Base-by-base conservation (phyloP, 1,139 yeast species). In the Hyphopichia wangnamkhiaoensis region DNA sequence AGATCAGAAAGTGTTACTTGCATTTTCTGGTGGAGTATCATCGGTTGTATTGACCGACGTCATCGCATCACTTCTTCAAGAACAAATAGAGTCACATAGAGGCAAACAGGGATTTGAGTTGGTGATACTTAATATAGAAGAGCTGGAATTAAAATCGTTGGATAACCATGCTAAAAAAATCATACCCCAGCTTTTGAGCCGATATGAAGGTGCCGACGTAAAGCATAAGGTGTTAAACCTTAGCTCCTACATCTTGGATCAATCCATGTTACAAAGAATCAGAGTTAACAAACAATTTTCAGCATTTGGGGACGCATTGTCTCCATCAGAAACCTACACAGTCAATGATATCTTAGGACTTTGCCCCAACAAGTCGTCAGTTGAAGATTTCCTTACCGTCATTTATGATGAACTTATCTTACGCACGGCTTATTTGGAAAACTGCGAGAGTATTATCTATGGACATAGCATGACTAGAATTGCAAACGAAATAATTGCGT, bases 381-480 rank as follows among this genome's bases (percentile, higher is more conserved):
- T 67, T 24, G 85, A 83, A 50, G 96, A 89, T 56, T 59, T 87
- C 19, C 46, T 70, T 14, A 63, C 69, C 4, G 60, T 82, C 2
- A 65, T 87, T 2, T 65, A 68, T 30, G 71, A 71, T 13, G 76
- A 74, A 35, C 53, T 84, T 2, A 61, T 84, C 3, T 55, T 73
- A 32, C 60, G 68, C 31, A 65, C 74, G 16, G 87, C 91, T 0
- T 51, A 52, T 13, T 58, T 63, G 13, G 62, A 69, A 24, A 58
- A 62, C 0, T 79, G 83, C 44, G 70, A 75, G 15, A 76, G 86
- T 4, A 67, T 90, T 1, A 45, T 89, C 2, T 82, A 80, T 63
- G 89, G 94, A 0, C 87, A 85, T 54, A 80, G 88, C 15, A 87
- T 88, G 91, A 86, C 96, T 1, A 74, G 83, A 38, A 58, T 91